These are phyloP conservation scores for Monilinia polystroma DNA, from an alignment of 2,329 filamentous ascomycete species.

Conservation along the genomic window DNA sequence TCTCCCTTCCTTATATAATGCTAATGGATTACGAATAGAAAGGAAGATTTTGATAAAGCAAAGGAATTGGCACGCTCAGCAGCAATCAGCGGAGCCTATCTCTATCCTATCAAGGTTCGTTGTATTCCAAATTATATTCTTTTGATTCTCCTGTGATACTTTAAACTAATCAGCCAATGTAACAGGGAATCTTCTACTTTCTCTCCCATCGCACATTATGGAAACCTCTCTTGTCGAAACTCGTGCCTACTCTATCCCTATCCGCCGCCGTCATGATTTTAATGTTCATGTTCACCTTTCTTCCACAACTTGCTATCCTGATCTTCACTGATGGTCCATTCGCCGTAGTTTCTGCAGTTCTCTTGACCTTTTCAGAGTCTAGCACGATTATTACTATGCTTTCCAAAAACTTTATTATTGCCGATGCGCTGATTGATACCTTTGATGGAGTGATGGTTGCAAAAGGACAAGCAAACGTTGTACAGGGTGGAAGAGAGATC, in stretches of 20 bases:
- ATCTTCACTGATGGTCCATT: conserved; percentile 82
- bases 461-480: conserved; percentile 55
- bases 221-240: conserved; percentile 56
- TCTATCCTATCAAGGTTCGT: conserved; percentile 75
- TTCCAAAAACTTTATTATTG: conserved; percentile 70
- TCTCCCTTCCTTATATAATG: background rate
- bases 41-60: conserved; percentile 70
- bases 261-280: conserved; percentile 68
- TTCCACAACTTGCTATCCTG: conserved; percentile 79
- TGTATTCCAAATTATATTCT: background rate
- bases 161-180: conserved; percentile 23
- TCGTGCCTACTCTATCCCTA: conserved; percentile 64
- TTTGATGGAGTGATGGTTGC: conserved; percentile 73
- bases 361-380: conserved; percentile 65
- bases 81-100: conserved; percentile 72
- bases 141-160: conserved; percentile 20
- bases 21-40: conserved; percentile 42
- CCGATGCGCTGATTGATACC: conserved; percentile 80
- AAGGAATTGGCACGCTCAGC: conserved; percentile 65
- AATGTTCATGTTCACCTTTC: conserved; percentile 88
- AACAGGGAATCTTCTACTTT: conserved; percentile 60
- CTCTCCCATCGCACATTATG: conserved; percentile 55
- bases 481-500: conserved; percentile 72
- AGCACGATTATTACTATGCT: conserved; percentile 57
- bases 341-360: conserved; percentile 68